phyloP scores from a whole-genome alignment of 2,329 filamentous ascomycete genomes.

The Sclerotinia borealis region DNA sequence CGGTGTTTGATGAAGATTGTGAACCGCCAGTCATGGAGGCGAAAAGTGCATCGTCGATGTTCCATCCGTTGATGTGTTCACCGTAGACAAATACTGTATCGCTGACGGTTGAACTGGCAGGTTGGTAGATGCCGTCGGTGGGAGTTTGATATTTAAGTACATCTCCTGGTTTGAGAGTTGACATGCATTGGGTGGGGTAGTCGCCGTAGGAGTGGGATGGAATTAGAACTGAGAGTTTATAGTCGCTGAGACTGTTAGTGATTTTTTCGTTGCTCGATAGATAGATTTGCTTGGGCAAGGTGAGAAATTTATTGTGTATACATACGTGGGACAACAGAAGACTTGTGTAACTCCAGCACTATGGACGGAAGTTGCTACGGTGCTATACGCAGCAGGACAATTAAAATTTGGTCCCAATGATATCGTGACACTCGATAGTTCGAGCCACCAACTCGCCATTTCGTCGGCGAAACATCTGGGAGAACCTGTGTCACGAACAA shows the following conservation, averaged over 20 bases:
- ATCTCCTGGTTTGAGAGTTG: neutral
- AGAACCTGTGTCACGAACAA: neutral
- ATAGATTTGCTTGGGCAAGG: neutral
- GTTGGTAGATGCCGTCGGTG: constrained; percentile 1
- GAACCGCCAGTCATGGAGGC: neutral
- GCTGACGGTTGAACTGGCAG: constrained; percentile 1
- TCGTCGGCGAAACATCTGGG: constrained; percentile 7
- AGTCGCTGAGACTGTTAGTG: neutral
- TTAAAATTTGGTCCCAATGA: constrained; percentile 1
- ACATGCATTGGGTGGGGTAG: constrained; percentile 8
- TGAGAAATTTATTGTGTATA: neutral
- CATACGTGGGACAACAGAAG: constrained; percentile 9
- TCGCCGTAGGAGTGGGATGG: neutral
- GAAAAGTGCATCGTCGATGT: constrained; percentile 5
- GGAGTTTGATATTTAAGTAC: constrained; percentile 3
- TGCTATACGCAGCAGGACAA: constrained; percentile 5
- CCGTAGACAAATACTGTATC: neutral
- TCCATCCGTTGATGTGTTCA: constrained; percentile 9
- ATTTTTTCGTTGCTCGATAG: neutral
- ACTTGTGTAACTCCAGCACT: constrained; percentile 3
- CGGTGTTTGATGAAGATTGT: neutral
- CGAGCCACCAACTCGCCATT: constrained; percentile 7
- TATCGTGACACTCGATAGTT: neutral
- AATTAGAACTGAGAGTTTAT: neutral
- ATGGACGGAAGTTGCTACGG: constrained; percentile 3